Evolutionary conservation across 257 asterid species (phyloP), one percentile per base, ranked within the genome.

Genomic region (Nicotiana paniculata): DNA sequence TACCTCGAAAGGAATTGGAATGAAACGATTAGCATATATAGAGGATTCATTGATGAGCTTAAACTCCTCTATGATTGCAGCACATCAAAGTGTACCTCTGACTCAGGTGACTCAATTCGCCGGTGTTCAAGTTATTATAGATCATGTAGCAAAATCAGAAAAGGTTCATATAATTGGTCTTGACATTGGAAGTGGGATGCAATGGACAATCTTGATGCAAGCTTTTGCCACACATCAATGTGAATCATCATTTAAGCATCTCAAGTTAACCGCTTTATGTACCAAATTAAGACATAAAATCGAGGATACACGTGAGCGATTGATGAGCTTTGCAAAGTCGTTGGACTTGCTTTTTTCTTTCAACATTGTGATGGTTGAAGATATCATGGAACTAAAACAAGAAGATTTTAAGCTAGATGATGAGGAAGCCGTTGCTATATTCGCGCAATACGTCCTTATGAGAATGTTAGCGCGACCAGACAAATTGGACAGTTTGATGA

Each of bases 181-280:
- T 17, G 91, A 88, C 62, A 89, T 92, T 7, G 86, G 88, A 15
- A 86, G 46, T 28, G 95, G 97, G 1, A 74, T 89, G 76, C 95
- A 92, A 0, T 85, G 84, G 85, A 87, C 84, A 30, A 86, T 91
- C 53, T 74, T 92, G 86, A 92, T 93, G 95, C 97, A 93, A 77
- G 97, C 92, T 53, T 89, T 93, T 4, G 89, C 87, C 5, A 81
- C 76, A 46, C 54, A 80, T 62, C 87, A 90, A 65, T 8, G 28
- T 10, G 85, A 74, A 48, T 26, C 43, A 57, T 86, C 84, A 28
- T 6, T 90, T 16, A 89, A 90, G 30, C 88, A 82, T 85, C 89
- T 92, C 30, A 92, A 84, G 90, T 79, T 92, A 63, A 93, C 92
- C n/a, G 91, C 93, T 33, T 43, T 92, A 0, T 92, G 92, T 51